Percentiles rank a stretch among this genome's conserved stretches.
phyloP scores from a whole-genome alignment of 306 rosid species.

The Begonia peltatifolia region DNA sequence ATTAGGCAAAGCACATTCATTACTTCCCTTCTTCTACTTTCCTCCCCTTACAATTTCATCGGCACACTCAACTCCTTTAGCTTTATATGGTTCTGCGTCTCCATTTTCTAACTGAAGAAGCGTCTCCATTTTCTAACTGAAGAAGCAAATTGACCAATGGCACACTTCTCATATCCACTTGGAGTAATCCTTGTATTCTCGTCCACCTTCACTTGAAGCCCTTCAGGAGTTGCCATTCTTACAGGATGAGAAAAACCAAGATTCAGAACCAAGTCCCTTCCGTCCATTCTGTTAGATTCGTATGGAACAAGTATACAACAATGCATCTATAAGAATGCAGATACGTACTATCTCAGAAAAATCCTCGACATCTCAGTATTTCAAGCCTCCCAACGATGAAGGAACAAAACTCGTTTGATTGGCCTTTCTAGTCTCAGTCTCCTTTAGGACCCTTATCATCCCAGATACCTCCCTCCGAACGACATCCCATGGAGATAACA shows the following conservation, averaged over 20 bases:
- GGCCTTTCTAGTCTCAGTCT: slow-evolving; percentile 72
- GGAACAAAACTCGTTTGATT: slow-evolving; percentile 40
- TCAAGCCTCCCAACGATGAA: not conserved
- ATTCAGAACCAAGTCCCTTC: slow-evolving; percentile 58
- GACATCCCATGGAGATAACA: slow-evolving; percentile 54
- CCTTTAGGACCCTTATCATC: slow-evolving; percentile 39
- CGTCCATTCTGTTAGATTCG: slow-evolving; percentile 91
- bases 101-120: slow-evolving; percentile 82
- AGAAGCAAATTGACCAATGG: slow-evolving; percentile 87
- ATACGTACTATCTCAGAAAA: not conserved
- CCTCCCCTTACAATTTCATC: slow-evolving; percentile 83
- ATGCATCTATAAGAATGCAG: not conserved
- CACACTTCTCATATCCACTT: slow-evolving; percentile 76
- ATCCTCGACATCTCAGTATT: not conserved
- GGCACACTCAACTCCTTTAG: slow-evolving; percentile 44
- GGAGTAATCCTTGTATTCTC: slow-evolving; percentile 74
- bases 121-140: slow-evolving; percentile 88
- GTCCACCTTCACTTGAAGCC: slow-evolving; percentile 76
- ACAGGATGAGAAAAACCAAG: slow-evolving; percentile 99
- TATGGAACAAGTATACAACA: slow-evolving; percentile 19
- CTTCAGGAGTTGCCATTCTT: slow-evolving; percentile 63
- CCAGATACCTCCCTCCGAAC: slow-evolving; percentile 61
- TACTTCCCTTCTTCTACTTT: slow-evolving; percentile 94
- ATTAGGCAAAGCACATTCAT: not conserved
- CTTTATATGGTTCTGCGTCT: slow-evolving; percentile 93